phyloP scores from a whole-genome alignment of 192 early-diverging fungal genomes.

The Coemansia sp. region DNA sequence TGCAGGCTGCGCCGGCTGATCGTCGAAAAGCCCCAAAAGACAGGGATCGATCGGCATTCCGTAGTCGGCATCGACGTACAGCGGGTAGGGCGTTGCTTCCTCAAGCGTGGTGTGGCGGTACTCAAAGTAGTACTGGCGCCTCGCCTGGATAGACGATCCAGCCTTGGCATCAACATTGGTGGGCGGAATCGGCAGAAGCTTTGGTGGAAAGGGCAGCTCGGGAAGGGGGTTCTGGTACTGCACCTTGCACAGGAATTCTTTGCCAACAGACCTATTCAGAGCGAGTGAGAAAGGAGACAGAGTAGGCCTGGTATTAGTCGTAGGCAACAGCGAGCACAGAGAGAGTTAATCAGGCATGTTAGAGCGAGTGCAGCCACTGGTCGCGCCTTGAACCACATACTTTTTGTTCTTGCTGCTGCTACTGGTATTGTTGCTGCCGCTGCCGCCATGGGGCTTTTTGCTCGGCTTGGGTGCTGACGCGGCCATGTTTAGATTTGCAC shows the following conservation, averaged over 20 bases:
- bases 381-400: constrained; percentile 5
- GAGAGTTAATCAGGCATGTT: not conserved
- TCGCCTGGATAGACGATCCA: constrained; percentile 48
- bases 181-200: constrained; percentile 51
- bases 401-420: constrained; percentile 19
- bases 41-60: constrained; percentile 53
- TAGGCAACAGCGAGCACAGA: too few relatives aligned
- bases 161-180: constrained; percentile 46
- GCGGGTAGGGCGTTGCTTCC: constrained; percentile 47
- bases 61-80: constrained; percentile 50
- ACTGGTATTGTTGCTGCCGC: not conserved
- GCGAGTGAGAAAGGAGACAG: too few relatives aligned
- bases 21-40: constrained; percentile 48
- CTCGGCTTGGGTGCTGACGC: not conserved
- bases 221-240: constrained; percentile 53
- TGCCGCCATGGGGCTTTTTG: not conserved
- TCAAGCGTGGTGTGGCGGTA: constrained; percentile 51
- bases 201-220: constrained; percentile 50
- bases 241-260: constrained; percentile 53
- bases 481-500: constrained; percentile 14
- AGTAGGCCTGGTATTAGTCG: too few relatives aligned
- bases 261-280: constrained; percentile 38
- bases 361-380: not conserved
- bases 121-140: constrained; percentile 42
- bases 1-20: too few relatives aligned